Evolutionary conservation across 2,329 filamentous ascomycete species (phyloP).

Genomic region (Pseudocercospora macadamiae): DNA sequence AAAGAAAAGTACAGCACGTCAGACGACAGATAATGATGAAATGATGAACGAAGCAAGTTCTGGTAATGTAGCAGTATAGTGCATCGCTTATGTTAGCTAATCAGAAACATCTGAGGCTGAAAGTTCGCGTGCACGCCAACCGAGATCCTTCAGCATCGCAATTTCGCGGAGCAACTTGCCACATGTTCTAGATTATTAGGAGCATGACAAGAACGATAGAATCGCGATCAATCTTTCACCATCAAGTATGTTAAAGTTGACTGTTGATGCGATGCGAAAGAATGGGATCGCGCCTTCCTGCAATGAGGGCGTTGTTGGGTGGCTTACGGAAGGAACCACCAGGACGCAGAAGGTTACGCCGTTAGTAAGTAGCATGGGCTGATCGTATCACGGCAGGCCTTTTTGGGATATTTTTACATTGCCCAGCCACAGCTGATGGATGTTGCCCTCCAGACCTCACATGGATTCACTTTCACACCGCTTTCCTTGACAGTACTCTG

Average conservation of each 20-base stretch:
- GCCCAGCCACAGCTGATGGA: slow-evolving; percentile 4
- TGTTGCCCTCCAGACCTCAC: not conserved
- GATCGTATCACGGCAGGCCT: not conserved
- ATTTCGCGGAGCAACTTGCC: no score
- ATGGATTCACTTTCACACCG: not conserved
- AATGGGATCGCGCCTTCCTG: no score
- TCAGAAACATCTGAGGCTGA: not conserved
- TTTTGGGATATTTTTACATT: slow-evolving; percentile 1
- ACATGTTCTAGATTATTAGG: no score
- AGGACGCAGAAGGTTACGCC: not conserved
- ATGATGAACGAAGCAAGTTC: not conserved
- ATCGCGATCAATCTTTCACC: no score
- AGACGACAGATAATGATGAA: not conserved
- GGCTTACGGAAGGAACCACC: no score
- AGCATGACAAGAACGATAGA: no score
- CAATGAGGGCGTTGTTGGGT: no score
- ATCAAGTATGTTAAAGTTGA: no score
- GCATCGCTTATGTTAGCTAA: not conserved
- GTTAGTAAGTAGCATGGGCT: not conserved
- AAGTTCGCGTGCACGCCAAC: not conserved
- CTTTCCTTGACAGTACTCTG: not conserved
- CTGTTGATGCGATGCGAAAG: no score
- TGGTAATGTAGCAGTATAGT: not conserved
- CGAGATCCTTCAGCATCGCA: not conserved
- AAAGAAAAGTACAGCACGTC: not conserved